Conservation (phyloP, 768 basidiomycete genomes). For the Termitomyces sp. region DNA sequence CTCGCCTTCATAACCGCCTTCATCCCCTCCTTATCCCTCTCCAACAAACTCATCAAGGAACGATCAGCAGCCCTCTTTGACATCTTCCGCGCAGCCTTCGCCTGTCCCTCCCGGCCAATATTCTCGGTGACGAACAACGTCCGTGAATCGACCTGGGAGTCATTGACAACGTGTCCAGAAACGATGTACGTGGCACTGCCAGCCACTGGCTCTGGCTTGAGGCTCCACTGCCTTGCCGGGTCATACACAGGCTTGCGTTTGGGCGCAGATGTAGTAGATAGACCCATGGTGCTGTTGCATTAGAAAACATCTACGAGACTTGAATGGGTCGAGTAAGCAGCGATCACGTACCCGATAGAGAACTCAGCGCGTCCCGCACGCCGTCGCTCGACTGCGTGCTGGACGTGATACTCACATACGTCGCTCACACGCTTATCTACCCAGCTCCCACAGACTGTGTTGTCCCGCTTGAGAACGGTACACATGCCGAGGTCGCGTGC, state of each 20-base stretch:
- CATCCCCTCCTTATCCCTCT: constrained; percentile 66
- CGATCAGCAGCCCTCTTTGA: constrained; percentile 56
- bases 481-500: constrained; percentile 87
- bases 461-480: constrained; percentile 68
- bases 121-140: constrained; percentile 59
- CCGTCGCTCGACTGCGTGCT: constrained; percentile 68
- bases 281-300: constrained; percentile 61
- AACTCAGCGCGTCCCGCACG: constrained; percentile 85
- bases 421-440: constrained; percentile 84
- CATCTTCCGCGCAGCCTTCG: constrained; percentile 60
- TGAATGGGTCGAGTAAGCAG: neutral
- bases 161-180: constrained; percentile 69
- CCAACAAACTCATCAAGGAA: constrained; percentile 53
- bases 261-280: constrained; percentile 46
- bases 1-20: constrained; percentile 57
- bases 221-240: constrained; percentile 69
- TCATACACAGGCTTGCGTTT: constrained; percentile 59
- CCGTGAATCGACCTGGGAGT: constrained; percentile 28
- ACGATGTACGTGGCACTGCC: constrained; percentile 72
- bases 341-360: constrained; percentile 57
- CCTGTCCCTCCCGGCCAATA: constrained; percentile 77
- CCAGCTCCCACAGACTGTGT: constrained; percentile 82
- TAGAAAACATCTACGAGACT: neutral
- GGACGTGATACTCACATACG: constrained; percentile 90
- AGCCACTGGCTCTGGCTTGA: constrained; percentile 44